Evolutionary conservation across 176 grass and related monocot species (phyloP).

Genomic region (Aegilops sharonensis): DNA sequence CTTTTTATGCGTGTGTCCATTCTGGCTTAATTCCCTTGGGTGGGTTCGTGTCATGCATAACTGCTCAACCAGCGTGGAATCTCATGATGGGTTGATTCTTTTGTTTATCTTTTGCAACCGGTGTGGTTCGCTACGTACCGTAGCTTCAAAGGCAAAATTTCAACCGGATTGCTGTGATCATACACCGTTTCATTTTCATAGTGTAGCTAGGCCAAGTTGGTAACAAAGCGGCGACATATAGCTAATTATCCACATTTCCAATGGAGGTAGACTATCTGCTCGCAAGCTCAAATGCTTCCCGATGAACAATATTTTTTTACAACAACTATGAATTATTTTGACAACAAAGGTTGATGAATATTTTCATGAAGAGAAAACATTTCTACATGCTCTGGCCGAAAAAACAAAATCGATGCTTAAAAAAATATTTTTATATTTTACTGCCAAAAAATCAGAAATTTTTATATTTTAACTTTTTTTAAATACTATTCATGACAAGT

Average conservation of each 20-base stretch:
- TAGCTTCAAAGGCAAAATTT: slow-evolving; percentile 25
- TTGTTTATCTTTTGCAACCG: background rate
- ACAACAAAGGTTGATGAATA: no score
- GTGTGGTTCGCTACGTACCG: background rate
- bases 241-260: background rate
- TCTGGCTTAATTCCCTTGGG: background rate
- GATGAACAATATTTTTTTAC: no score
- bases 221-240: background rate
- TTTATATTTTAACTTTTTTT: no score
- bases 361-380: no score
- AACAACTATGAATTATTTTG: no score
- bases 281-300: no score
- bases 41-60: background rate
- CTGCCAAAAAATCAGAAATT: no score
- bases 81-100: slow-evolving; percentile 2
- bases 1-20: background rate
- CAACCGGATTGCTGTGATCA: slow-evolving; percentile 13
- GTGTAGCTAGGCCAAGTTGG: background rate
- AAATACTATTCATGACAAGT: no score
- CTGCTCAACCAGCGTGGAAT: background rate
- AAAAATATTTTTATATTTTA: no score
- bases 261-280: background rate
- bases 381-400: no score
- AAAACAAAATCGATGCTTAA: no score
- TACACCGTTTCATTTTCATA: background rate